Conservation (phyloP, 768 basidiomycete species). For the Leccinum imitatum region DNA sequence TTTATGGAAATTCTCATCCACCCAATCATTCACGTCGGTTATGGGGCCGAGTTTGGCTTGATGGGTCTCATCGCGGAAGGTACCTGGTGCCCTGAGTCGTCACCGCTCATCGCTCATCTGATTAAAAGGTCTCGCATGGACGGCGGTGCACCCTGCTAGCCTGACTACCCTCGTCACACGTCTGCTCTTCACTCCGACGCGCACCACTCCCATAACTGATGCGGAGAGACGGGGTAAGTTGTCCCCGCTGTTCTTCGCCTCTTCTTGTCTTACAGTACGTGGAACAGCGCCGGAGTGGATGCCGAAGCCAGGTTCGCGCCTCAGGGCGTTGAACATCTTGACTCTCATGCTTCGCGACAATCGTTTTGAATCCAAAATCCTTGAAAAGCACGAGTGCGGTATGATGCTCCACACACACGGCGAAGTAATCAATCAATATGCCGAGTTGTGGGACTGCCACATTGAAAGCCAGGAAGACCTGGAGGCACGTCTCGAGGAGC, state of each 20-base stretch:
- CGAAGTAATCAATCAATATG: constrained; percentile 42
- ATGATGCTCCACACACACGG: constrained; percentile 39
- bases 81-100: neutral
- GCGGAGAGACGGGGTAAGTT: constrained; percentile 21
- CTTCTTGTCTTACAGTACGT: neutral
- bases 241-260: neutral
- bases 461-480: constrained; percentile 38
- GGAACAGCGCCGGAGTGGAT: constrained; percentile 24
- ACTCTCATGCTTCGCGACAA: constrained; percentile 54
- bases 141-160: constrained; percentile 47
- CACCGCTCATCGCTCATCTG: neutral
- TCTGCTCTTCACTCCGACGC: constrained; percentile 27
- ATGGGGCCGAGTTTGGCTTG: constrained; percentile 63
- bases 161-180: constrained; percentile 38
- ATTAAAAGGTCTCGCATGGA: constrained; percentile 53
- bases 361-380: constrained; percentile 29
- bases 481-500: constrained; percentile 57
- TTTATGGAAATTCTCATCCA: constrained; percentile 61
- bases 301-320: constrained; percentile 34
- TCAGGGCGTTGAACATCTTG: constrained; percentile 49
- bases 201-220: constrained; percentile 22
- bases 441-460: constrained; percentile 46
- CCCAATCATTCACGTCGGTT: constrained; percentile 62
- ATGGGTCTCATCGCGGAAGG: constrained; percentile 58
- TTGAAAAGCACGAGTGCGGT: constrained; percentile 37